Evolutionary conservation across 1,139 yeast species (phyloP).

Genomic region (Hansenula anomala): DNA sequence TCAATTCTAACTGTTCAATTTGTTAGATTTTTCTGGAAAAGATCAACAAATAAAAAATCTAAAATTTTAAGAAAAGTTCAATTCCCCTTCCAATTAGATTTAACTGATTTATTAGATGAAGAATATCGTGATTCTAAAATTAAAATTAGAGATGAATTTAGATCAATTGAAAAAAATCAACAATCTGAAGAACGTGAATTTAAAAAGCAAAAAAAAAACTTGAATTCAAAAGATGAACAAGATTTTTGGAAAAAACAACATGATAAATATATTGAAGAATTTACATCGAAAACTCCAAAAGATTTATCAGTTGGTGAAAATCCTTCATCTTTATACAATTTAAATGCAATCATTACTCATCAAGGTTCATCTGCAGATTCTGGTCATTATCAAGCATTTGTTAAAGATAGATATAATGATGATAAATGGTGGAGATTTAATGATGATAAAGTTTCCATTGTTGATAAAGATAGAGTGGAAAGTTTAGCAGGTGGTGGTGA

Average conservation of each 20-base stretch:
- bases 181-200: conserved; percentile 70
- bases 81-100: conserved; percentile 90
- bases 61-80: conserved; percentile 91
- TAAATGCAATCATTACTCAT: conserved; percentile 83
- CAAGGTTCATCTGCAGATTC: conserved; percentile 95
- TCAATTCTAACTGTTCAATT: conserved; percentile 86
- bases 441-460: conserved; percentile 83
- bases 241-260: conserved; percentile 30
- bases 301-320: conserved; percentile 56
- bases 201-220: conserved; percentile 40
- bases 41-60: conserved; percentile 85
- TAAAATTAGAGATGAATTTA: conserved; percentile 70
- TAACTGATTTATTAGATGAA: conserved; percentile 79
- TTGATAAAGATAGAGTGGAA: conserved; percentile 76
- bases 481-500: conserved; percentile 96
- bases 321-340: conserved; percentile 82
- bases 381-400: conserved; percentile 94
- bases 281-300: conserved; percentile 29
- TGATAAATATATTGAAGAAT: conserved; percentile 34
- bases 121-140: conserved; percentile 63
- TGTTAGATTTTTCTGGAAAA: conserved; percentile 93
- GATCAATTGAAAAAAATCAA: conserved; percentile 72
- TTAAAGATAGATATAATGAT: conserved; percentile 67
- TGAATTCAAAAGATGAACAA: conserved; percentile 18
- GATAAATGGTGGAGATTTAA: conserved; percentile 91